Percentiles rank a stretch among this genome's conserved stretches.
Conservation (phyloP, 371 early-diverging fungal genomes). For the Mortierella polycephala region DNA sequence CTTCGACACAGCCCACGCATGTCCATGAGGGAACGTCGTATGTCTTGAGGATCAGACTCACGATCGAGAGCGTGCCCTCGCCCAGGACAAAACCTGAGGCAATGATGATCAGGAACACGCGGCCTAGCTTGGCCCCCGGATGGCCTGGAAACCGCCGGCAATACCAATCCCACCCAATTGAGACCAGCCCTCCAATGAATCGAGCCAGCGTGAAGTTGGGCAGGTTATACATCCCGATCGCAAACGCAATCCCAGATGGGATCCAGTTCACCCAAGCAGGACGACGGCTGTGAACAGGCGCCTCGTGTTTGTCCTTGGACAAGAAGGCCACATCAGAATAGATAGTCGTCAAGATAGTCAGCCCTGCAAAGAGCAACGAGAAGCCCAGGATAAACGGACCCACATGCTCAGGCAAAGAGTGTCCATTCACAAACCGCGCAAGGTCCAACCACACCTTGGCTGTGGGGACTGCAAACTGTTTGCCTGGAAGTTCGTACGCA, state of each 20-base stretch:
- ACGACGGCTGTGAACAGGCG: conserved; percentile 6
- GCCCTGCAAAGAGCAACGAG: conserved; percentile 65
- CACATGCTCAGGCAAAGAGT: conserved; percentile 74
- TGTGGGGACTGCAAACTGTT: conserved; percentile 80
- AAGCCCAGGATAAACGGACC: conserved; percentile 69
- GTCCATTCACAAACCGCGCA: conserved; percentile 84
- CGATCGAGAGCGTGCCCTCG: conserved; percentile 80
- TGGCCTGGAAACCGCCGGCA: conserved; percentile 45
- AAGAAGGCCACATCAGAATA: conserved; percentile 68
- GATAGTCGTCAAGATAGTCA: conserved; percentile 68
- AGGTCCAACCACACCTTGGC: conserved; percentile 87
- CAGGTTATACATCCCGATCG: conserved; percentile 87
- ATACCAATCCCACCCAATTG: conserved; percentile 60
- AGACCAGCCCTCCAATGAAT: conserved; percentile 72
- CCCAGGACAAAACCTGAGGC: conserved; percentile 86
- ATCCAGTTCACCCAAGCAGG: conserved; percentile 59
- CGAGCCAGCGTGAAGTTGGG: conserved; percentile 84
- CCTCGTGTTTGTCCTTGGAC: conserved; percentile 59
- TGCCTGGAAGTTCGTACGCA: conserved; percentile 79
- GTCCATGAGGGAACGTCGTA: conserved; percentile 23
- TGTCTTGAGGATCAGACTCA: conserved; percentile 60
- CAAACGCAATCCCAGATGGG: conserved; percentile 85
- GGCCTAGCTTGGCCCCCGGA: conserved; percentile 27
- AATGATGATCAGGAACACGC: conserved; percentile 76
- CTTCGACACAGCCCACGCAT: conserved; percentile 39